Evolutionary conservation across 2,329 filamentous ascomycete genomes (phyloP), one percentile per base, ranked within the genome.

Genomic region (Aspergillus candidus): DNA sequence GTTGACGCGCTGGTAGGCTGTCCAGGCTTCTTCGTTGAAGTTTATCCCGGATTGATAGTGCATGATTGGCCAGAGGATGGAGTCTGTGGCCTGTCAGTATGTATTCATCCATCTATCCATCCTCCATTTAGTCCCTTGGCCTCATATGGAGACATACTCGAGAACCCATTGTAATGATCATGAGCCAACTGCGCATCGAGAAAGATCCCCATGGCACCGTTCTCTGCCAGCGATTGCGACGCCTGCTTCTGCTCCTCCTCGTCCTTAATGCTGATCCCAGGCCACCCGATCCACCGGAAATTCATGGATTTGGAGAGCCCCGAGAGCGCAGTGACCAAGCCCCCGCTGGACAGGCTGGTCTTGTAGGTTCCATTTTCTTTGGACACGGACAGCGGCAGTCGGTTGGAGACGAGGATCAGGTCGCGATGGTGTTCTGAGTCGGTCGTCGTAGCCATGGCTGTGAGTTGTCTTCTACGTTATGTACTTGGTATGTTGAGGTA

Each of bases 271-370:
- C 94, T 86, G 13, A 93, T 73, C 12, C 91, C 90, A 0, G 91
- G 89, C 91, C 91, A 96, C 50, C 90, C 91, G 68, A 95, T 96
- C 90, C 91, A 96, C 62, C 88, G 85, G 67, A 95, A 95, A 55
- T 82, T 86, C 14, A 88, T 94, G 4, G 86, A 84, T 69, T 95
- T 95, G 58, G 86, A 84, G 40, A 96, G 72, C 17, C 90, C 90
- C 44, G 87, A 91, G 42, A 96, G 74, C 15, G 90, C 89, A 22
- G 87, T 94, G 58, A 96, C 90, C 15, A 96, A 79, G 11, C 90
- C 90, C 44, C 90, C 90, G 10, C 90, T 95, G 35, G 89, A 95
- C 78, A 94, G 87, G 59, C 82, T 85, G 65, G 94, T 91, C 57
- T 80, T 76, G 69, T 91, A 96, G 56, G 80, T 80, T 55, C 86